Evolutionary conservation across 495 filamentous ascomycete species (phyloP).

Genomic region (Venustampulla echinocandica): DNA sequence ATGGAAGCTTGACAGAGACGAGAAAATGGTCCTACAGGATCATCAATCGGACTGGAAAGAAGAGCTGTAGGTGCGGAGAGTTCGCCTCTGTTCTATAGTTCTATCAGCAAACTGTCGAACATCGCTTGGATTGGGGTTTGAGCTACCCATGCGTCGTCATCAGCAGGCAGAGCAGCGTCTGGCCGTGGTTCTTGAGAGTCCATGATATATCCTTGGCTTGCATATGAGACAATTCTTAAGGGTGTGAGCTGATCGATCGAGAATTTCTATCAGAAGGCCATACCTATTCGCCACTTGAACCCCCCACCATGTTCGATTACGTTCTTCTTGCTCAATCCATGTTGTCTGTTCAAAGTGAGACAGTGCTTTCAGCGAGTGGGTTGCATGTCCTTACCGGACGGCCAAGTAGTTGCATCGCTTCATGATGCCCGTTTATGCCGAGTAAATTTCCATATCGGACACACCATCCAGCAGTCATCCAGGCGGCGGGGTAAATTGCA

Average conservation of each 20-base stretch:
- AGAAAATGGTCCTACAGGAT: constrained; percentile 25
- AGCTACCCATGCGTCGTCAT: constrained; percentile 37
- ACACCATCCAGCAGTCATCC: constrained; percentile 35
- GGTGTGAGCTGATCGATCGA: not conserved
- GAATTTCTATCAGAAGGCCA: not conserved
- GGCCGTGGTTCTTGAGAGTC: constrained; percentile 34
- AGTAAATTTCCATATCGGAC: constrained; percentile 36
- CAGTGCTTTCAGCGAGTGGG: not conserved
- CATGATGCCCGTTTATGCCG: constrained; percentile 32
- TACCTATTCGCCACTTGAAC: constrained; percentile 40
- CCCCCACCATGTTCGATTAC: constrained; percentile 41
- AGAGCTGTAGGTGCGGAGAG: constrained; percentile 1
- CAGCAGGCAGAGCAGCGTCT: constrained; percentile 32
- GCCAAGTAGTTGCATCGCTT: constrained; percentile 29
- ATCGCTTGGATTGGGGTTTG: not conserved
- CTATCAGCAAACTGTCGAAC: too few relatives aligned
- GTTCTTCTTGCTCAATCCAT: constrained; percentile 44
- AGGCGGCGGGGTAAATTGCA: constrained; percentile 40
- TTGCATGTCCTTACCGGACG: constrained; percentile 15
- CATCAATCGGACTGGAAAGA: constrained; percentile 14
- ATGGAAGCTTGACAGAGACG: constrained; percentile 35
- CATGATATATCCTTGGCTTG: constrained; percentile 33
- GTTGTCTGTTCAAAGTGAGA: constrained; percentile 22
- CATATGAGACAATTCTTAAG: constrained; percentile 33
- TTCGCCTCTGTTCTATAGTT: constrained; percentile 18